Conservation (phyloP, 2,329 filamentous ascomycete species). For the Beauveria medogensis region DNA sequence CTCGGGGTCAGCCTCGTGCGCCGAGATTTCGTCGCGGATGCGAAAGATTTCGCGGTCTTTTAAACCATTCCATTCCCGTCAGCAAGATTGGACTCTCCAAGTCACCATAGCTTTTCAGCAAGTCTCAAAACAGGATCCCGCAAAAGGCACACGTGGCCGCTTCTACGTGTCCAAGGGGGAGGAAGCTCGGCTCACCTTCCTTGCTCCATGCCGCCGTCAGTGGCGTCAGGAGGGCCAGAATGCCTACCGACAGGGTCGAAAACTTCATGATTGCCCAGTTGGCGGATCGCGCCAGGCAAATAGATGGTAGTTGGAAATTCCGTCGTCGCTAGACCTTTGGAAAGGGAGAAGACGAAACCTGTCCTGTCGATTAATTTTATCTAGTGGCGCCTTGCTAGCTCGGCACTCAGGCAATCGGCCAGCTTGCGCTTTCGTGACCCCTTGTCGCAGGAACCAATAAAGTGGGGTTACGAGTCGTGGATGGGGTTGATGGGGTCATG, state of each 20-base stretch:
- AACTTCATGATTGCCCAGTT: conserved; percentile 59
- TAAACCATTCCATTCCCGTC: not conserved
- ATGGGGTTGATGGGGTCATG: no score
- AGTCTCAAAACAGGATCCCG: not conserved
- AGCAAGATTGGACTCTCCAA: not conserved
- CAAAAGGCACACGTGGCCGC: conserved; percentile 2
- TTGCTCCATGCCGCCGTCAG: conserved; percentile 74
- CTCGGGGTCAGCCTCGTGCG: conserved; percentile 66
- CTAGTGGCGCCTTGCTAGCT: conserved; percentile 2
- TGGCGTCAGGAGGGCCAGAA: conserved; percentile 59
- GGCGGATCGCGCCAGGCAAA: not conserved
- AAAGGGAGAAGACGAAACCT: not conserved
- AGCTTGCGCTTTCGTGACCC: conserved; percentile 8
- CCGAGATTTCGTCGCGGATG: conserved; percentile 75
- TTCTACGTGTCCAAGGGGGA: not conserved
- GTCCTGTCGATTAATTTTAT: not conserved
- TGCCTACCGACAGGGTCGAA: conserved; percentile 56
- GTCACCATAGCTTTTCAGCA: not conserved
- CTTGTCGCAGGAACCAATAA: conserved; percentile 1
- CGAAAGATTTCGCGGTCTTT: conserved; percentile 97
- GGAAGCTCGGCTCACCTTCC: conserved; percentile 52
- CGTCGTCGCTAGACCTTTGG: not conserved
- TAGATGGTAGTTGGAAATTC: conserved; percentile 1
- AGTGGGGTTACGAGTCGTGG: not conserved
- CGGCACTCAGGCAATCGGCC: not conserved